Conservation (phyloP, 768 basidiomycete species). For the Lentinula sp. region DNA sequence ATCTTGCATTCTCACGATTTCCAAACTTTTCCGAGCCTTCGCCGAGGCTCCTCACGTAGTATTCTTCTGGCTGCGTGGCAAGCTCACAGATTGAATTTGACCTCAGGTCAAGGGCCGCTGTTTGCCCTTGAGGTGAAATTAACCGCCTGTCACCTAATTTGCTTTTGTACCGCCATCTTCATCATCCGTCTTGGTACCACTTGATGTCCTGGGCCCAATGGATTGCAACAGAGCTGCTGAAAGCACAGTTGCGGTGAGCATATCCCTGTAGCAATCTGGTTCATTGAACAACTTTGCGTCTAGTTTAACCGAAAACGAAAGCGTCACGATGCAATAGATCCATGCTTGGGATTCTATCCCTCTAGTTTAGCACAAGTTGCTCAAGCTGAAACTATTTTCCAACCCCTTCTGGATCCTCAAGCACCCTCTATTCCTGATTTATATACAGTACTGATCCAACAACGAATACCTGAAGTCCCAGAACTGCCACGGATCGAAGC, state of each 20-base stretch:
- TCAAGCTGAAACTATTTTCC: background rate
- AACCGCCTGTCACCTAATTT: background rate
- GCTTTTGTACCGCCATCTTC: background rate
- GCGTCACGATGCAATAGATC: conserved; percentile 25
- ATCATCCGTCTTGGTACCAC: background rate
- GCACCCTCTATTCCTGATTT: background rate
- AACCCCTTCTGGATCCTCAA: background rate
- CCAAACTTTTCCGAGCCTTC: background rate
- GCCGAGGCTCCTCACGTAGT: background rate
- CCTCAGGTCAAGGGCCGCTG: too few species aligned
- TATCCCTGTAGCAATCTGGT: background rate
- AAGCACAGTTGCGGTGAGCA: background rate
- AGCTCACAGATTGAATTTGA: too few species aligned
- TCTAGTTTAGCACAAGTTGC: background rate
- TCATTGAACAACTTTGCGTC: background rate
- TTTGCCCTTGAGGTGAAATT: background rate
- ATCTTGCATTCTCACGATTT: background rate
- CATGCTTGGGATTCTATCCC: conserved; percentile 33
- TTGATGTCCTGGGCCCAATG: background rate
- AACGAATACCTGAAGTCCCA: background rate
- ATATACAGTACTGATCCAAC: background rate
- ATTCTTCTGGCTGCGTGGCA: too few species aligned
- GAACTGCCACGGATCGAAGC: background rate
- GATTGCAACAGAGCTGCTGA: background rate
- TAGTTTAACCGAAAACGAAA: conserved; percentile 24